Percentiles rank a stretch among this genome's conserved stretches.
These are phyloP conservation scores for Spergularia bocconei DNA, from an alignment of 148 eudicot genomes.

Conservation along the genomic window DNA sequence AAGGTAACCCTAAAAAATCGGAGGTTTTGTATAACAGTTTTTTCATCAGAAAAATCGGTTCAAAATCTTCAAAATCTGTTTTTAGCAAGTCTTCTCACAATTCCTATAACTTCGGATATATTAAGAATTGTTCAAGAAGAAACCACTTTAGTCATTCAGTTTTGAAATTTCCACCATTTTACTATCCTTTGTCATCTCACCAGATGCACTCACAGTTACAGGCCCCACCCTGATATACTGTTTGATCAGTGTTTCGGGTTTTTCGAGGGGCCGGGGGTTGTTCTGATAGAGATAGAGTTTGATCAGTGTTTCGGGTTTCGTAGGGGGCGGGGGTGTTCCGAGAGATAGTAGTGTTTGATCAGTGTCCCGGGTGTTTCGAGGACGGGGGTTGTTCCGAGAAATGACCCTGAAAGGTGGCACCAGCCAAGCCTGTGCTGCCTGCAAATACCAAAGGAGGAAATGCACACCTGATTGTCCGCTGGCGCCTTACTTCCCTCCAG, in stretches of 20 bases:
- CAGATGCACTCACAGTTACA: no score
- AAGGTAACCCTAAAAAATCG: conserved; percentile 36
- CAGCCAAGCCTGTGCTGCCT: conserved; percentile 91
- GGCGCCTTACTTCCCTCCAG: conserved; percentile 84
- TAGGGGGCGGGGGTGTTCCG: no score
- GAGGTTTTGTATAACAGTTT: conserved; percentile 15
- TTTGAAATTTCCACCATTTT: neutral
- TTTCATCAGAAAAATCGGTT: conserved; percentile 29
- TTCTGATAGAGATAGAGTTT: no score
- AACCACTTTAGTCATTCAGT: conserved; percentile 8
- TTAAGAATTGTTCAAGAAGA: conserved; percentile 30
- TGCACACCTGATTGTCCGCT: conserved; percentile 70
- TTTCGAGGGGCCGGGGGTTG: no score
- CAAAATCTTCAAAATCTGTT: conserved; percentile 17
- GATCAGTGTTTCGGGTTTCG: no score
- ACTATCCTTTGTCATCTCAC: neutral
- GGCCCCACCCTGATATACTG: no score
- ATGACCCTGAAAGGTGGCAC: conserved; percentile 92
- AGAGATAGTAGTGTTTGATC: no score
- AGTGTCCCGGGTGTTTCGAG: neutral
- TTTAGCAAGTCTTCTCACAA: conserved; percentile 50
- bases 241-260: no score
- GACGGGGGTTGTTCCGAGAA: neutral
- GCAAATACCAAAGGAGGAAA: conserved; percentile 74
- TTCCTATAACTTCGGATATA: conserved; percentile 32